phyloP scores from a whole-genome alignment of 2,329 filamentous ascomycete species.

The Xylaria sp. region DNA sequence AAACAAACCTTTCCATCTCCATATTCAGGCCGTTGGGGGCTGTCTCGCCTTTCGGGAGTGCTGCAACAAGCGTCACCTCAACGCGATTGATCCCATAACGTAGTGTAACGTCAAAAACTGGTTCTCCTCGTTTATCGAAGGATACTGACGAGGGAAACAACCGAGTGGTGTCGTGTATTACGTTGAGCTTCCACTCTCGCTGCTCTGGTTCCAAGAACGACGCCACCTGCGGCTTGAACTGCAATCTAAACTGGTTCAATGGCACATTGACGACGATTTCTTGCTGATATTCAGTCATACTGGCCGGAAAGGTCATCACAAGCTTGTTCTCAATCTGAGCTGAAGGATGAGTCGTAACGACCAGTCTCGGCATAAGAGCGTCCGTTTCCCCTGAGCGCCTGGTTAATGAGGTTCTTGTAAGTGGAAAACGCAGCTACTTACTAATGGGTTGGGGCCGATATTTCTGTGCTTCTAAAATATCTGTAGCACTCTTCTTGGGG shows the following conservation, averaged over 20 bases:
- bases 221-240: conserved; percentile 75
- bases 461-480: conserved; percentile 50
- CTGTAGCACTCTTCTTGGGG: conserved; percentile 47
- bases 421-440: conserved; percentile 35
- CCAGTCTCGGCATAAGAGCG: conserved; percentile 47
- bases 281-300: conserved; percentile 73
- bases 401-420: conserved; percentile 31
- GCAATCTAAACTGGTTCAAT: conserved; percentile 73
- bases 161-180: conserved; percentile 74
- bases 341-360: conserved; percentile 65
- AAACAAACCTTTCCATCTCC: conserved; percentile 81
- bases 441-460: conserved; percentile 48
- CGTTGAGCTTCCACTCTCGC: conserved; percentile 81
- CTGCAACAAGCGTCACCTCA: conserved; percentile 80
- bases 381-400: conserved; percentile 44
- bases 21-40: conserved; percentile 69
- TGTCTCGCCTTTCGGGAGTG: conserved; percentile 70
- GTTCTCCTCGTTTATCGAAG: conserved; percentile 69
- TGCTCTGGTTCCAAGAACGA: conserved; percentile 67
- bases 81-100: conserved; percentile 80
- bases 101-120: conserved; percentile 80
- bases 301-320: conserved; percentile 72
- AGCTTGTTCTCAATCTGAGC: conserved; percentile 71
- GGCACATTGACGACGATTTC: conserved; percentile 78
- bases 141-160: conserved; percentile 59